A percentile compares a stretch with the other conserved stretches of the same genome.
These are phyloP conservation scores for Handroanthus guayacan DNA, from an alignment of 257 asterid genomes.

Conservation along the genomic window DNA sequence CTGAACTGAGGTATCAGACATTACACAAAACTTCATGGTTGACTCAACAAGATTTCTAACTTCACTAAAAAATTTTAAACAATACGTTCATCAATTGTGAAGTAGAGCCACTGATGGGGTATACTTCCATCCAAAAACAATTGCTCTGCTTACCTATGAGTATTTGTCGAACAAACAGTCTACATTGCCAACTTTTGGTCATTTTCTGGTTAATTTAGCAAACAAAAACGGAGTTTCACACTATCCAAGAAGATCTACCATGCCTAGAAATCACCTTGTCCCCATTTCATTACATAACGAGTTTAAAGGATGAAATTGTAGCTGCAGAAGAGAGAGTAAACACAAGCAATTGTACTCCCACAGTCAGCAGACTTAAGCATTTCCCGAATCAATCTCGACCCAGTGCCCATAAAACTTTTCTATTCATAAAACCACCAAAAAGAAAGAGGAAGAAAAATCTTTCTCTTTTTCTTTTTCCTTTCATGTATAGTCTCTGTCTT, in stretches of 20 bases:
- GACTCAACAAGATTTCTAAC: background rate
- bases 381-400: background rate
- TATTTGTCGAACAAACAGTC: background rate
- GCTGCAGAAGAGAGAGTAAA: background rate
- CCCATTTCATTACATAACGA: background rate
- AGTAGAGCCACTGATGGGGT: too few species aligned
- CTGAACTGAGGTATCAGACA: background rate
- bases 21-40: background rate
- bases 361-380: background rate
- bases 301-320: background rate
- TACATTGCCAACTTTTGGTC: background rate
- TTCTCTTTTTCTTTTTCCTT: too few species aligned
- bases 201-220: too few species aligned
- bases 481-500: too few species aligned
- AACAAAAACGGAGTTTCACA: background rate
- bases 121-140: too few species aligned
- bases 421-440: background rate
- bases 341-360: background rate
- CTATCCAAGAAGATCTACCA: background rate
- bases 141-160: background rate
- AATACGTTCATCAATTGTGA: background rate
- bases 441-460: too few species aligned
- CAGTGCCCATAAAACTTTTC: background rate
- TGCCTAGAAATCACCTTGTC: background rate
- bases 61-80: background rate